A percentile compares a stretch with the other conserved stretches of the same genome.
Evolutionary conservation across 306 rosid genomes (phyloP).

Genomic region (Vicia faba): DNA sequence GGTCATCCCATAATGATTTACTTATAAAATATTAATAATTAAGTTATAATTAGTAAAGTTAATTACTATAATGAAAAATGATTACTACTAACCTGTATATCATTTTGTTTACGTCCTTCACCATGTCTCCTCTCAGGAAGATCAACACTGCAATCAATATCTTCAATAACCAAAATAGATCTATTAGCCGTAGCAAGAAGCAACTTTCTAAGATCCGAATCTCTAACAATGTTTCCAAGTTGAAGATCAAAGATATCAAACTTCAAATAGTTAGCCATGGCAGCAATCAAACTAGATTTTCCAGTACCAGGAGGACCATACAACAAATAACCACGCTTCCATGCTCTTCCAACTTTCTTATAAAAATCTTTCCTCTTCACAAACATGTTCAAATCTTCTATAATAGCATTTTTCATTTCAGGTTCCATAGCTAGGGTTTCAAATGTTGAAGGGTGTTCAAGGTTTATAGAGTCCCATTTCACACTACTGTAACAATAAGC

Average conservation of each 20-base stretch:
- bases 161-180: conserved; percentile 88
- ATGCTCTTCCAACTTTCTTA: conserved; percentile 81
- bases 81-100: conserved; percentile 47
- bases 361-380: conserved; percentile 76
- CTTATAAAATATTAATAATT: no score
- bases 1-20: no score
- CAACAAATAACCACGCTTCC: conserved; percentile 88
- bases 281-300: conserved; percentile 87
- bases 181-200: conserved; percentile 70
- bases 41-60: no score
- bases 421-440: conserved; percentile 81
- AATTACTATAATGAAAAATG: not conserved
- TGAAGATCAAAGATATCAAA: conserved; percentile 87
- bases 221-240: conserved; percentile 57
- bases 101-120: conserved; percentile 49
- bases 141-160: conserved; percentile 82
- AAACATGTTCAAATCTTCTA: conserved; percentile 69
- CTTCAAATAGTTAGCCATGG: conserved; percentile 85
- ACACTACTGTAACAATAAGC: conserved; percentile 33
- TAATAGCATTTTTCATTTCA: conserved; percentile 42
- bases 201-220: conserved; percentile 73
- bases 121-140: conserved; percentile 50
- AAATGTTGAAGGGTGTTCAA: conserved; percentile 82
- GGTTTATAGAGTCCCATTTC: conserved; percentile 75
- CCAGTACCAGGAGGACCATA: conserved; percentile 96